Percentiles rank a stretch among this genome's conserved stretches.
These are phyloP conservation scores for Raffaelea ambrosiae DNA, from an alignment of 2,329 filamentous ascomycete species.

Conservation along the genomic window DNA sequence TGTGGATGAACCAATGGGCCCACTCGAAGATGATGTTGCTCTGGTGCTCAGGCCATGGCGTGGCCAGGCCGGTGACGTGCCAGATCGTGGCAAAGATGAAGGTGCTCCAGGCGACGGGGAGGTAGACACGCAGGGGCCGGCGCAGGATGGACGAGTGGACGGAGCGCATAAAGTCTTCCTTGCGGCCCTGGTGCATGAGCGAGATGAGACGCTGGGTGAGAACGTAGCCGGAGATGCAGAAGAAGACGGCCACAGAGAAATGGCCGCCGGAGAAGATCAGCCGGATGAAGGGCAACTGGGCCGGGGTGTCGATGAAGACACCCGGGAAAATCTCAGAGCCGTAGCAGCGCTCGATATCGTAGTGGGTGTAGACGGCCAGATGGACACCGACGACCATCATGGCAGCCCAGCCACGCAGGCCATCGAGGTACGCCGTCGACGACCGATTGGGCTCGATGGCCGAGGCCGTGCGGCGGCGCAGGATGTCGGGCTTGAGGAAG, in stretches of 20 bases:
- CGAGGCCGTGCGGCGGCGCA: neutral
- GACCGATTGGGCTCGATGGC: neutral
- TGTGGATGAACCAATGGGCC: slow-evolving; percentile 35
- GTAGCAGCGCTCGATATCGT: slow-evolving; percentile 39
- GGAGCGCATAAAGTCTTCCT: slow-evolving; percentile 18
- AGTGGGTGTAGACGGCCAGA: slow-evolving; percentile 48
- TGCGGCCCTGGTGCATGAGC: neutral
- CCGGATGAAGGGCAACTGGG: slow-evolving; percentile 46
- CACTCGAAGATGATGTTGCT: slow-evolving; percentile 38
- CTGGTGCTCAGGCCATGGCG: slow-evolving; percentile 26
- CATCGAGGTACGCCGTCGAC: slow-evolving; percentile 50
- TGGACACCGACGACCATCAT: slow-evolving; percentile 56
- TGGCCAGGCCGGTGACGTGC: slow-evolving; percentile 29
- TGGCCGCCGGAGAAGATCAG: slow-evolving; percentile 52
- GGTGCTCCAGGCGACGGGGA: slow-evolving; percentile 42
- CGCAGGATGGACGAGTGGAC: slow-evolving; percentile 31
- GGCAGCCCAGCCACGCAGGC: slow-evolving; percentile 44
- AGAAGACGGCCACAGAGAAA: slow-evolving; percentile 46
- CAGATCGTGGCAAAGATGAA: slow-evolving; percentile 35
- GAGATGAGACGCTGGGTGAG: neutral
- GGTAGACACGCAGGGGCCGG: slow-evolving; percentile 40
- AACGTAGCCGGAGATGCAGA: slow-evolving; percentile 27
- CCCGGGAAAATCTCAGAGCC: slow-evolving; percentile 29
- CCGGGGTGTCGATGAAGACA: slow-evolving; percentile 32
- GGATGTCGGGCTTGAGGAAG: neutral